Conservation (phyloP, 2,329 filamentous ascomycete genomes). For the Raffaelea deltoideospora region DNA sequence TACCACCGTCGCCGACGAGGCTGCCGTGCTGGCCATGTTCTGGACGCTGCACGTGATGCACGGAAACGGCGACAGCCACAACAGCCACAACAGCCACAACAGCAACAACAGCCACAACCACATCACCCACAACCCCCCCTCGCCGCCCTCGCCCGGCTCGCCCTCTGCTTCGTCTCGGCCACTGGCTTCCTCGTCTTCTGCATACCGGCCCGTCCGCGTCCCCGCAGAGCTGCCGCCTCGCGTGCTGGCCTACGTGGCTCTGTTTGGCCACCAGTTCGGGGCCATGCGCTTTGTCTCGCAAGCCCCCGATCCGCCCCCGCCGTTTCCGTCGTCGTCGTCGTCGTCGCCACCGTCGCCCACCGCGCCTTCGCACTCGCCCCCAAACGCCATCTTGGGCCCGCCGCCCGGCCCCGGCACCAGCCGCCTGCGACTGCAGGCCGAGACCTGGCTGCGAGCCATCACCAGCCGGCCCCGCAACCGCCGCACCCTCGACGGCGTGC, state of each 20-base stretch:
- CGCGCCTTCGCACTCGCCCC: no score
- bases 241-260: conserved; percentile 5
- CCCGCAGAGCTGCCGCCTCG: conserved; percentile 5
- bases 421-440: background rate
- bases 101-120: background rate
- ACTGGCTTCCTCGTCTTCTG: background rate
- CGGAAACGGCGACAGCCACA: background rate
- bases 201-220: background rate
- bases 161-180: no score
- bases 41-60: conserved; percentile 8
- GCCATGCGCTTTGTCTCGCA: no score
- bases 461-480: conserved; percentile 1
- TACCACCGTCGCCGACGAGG: conserved; percentile 3
- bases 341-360: no score
- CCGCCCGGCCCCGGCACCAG: background rate
- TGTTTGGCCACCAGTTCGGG: conserved; percentile 7
- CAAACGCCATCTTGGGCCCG: no score
- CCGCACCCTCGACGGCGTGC: conserved; percentile 1
- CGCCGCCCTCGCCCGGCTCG: no score
- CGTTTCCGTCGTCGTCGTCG: no score
- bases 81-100: background rate
- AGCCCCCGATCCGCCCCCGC: no score
- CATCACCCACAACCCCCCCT: no score
- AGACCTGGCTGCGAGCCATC: conserved; percentile 5
- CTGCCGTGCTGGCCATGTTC: conserved; percentile 6